Conservation (phyloP, 768 basidiomycete species). For the Boletus fagicola region DNA sequence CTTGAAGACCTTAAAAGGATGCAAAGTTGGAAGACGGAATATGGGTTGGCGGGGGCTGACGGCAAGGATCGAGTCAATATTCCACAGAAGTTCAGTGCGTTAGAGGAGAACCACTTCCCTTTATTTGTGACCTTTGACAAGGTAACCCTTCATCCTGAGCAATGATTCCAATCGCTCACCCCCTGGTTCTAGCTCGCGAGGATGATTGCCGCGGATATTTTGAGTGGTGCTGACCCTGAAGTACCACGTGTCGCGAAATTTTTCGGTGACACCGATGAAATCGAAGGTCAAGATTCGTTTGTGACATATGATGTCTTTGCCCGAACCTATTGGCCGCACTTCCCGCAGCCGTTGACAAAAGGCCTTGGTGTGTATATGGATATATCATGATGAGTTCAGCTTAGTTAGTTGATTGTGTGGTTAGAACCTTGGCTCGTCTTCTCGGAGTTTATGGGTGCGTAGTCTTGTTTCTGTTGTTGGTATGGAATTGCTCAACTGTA, state of each 20-base stretch:
- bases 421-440: too few species aligned
- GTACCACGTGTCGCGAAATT: slow-evolving; percentile 5
- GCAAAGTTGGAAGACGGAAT: slow-evolving; percentile 18
- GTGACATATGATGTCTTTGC: slow-evolving; percentile 51
- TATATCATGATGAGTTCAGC: too few species aligned
- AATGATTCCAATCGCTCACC: not conserved
- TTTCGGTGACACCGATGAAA: slow-evolving; percentile 18
- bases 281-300: slow-evolving; percentile 21
- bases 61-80: slow-evolving; percentile 28
- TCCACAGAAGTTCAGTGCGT: slow-evolving; percentile 52
- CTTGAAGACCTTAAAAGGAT: slow-evolving; percentile 39
- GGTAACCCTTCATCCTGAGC: slow-evolving; percentile 34
- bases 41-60: slow-evolving; percentile 33
- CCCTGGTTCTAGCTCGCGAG: slow-evolving; percentile 16
- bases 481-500: too few species aligned
- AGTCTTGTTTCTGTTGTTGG: too few species aligned
- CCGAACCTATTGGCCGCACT: slow-evolving; percentile 57
- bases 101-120: slow-evolving; percentile 63
- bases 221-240: slow-evolving; percentile 4
- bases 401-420: too few species aligned
- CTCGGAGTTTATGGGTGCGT: too few species aligned
- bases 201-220: slow-evolving; percentile 29
- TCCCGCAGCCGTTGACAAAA: slow-evolving; percentile 49
- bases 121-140: slow-evolving; percentile 66
- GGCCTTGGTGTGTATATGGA: slow-evolving; percentile 45